Base-by-base conservation (phyloP, 768 basidiomycete species). In the Pleurotus djamor region DNA sequence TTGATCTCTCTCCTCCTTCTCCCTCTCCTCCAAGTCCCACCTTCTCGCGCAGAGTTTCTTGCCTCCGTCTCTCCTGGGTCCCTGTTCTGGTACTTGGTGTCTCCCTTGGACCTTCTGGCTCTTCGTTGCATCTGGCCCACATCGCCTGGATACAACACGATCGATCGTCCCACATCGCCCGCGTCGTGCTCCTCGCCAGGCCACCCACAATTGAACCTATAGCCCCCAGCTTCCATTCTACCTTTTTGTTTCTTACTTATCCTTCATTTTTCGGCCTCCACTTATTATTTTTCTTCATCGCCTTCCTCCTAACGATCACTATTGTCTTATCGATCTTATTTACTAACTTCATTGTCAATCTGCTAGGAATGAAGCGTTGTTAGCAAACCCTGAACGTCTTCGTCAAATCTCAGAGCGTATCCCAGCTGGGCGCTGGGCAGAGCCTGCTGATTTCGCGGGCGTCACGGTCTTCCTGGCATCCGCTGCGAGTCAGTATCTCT, bases 341-440 rank as follows among this genome's bases (percentile, higher is more conserved):
- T 41, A 41, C 38, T 41, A 41, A 41, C 38, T 2, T 13, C 58
- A 41, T 34, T 38, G 33, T 59, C 28, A 47, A 50, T 28, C 37
- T 45, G 65, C 35, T 63, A 81, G 79, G 79, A 82, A 82, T 67
- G 78, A 78, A 64, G 73, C 70, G 51, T 72, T 84, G 16, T 73
- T 85, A 32, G 71, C 71, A 28, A 84, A 91, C 71, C 85, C 85
- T n/a, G 76, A 77, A 17, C 83, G 89, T 47, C 73, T 84, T 21
- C 79, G 84, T 33, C 89, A 91, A 70, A 90, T 92, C 63, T 79
- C 85, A 52, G 89, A 89, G 67, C 79, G 89, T 41, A 91, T 91
- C 61, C 89, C 89, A 2, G 84, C 84, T 13, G 83, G 82, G 10
- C 70, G 89, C 59, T 91, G 89, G 90, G 89, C 88, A 17, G 71